Base-by-base conservation (phyloP, 2,329 filamentous ascomycete species). In the Hirsutella rhossiliensis region DNA sequence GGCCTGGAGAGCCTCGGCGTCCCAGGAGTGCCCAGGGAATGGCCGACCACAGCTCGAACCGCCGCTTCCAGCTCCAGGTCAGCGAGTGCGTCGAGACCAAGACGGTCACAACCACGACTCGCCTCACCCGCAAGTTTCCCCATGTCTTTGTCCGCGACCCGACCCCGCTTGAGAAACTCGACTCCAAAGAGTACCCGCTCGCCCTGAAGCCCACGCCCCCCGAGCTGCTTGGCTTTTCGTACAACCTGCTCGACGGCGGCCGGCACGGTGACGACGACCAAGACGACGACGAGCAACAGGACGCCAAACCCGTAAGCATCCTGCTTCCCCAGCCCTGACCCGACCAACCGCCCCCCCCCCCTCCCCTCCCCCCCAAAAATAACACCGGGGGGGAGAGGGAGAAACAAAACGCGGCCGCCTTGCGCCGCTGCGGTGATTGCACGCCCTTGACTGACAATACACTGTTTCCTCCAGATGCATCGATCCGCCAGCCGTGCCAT, bases 141-240 rank as follows among this genome's bases (percentile, higher is more conserved):
- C 87, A 87, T n/a, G 71, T 96, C 46, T 72, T 86, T 45, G 78
- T 95, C 52, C 80, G 79, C 51, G 77, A 85, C 47, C 83, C 87
- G 20, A 77, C 78, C 43, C 76, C 80, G 42, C 73, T 88, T 30
- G 70, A 76, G 47, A 75, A 81, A 43, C 77, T 95, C 46, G 88
- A 97, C 62, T 73, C 83, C 13, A 94, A 94, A 61, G 80, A 92
- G 54, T 98, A 94, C 61, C 92, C 92, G 34, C 71, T 98, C 28
- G 90, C 90, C 32, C 75, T 77, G 49, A 81, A 85, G 41, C 83
- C 87, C 1, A 94, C 89, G 2, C 92, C 92, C 2, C 76, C 80
- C 15, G 81, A 84, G 42, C 69, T 98, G 47, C 78, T 80, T 49
- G 80, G 80, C 45, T 84, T 97, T 58, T 80, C 76, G 36, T 89